These are phyloP conservation scores for Thelephora ganbajun DNA, from an alignment of 768 basidiomycete species.

Conservation along the genomic window DNA sequence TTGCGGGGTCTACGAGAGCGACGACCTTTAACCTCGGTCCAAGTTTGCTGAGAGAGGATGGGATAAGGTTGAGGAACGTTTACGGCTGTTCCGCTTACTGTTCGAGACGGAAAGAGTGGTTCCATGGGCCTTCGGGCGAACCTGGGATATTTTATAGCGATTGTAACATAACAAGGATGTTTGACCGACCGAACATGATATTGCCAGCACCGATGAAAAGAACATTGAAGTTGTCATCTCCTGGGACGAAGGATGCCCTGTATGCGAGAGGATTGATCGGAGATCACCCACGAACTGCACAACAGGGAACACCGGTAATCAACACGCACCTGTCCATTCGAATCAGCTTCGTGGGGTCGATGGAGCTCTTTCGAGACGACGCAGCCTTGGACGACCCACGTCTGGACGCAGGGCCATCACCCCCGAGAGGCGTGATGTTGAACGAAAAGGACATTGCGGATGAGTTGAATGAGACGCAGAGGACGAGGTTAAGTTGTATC, in stretches of 20 bases:
- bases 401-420: constrained; percentile 2
- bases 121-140: constrained; percentile 84
- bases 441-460: neutral
- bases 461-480: neutral
- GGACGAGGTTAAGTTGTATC: too few relatives aligned
- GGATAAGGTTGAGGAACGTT: constrained; percentile 5
- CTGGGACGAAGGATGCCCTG: constrained; percentile 32
- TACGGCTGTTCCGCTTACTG: constrained; percentile 34
- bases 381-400: too few relatives aligned
- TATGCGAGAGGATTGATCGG: constrained; percentile 4
- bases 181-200: constrained; percentile 81
- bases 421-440: constrained; percentile 9
- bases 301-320: constrained; percentile 2
- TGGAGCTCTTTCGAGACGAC: constrained; percentile 51
- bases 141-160: constrained; percentile 26
- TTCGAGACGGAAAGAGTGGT: constrained; percentile 84
- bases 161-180: neutral
- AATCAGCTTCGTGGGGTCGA: constrained; percentile 62
- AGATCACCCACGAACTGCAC: constrained; percentile 1
- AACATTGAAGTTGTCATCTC: constrained; percentile 78
- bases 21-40: constrained; percentile 92
- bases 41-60: constrained; percentile 51
- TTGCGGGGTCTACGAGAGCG: constrained; percentile 84
- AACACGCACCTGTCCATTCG: constrained; percentile 56
- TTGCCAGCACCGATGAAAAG: constrained; percentile 94